A percentile compares a stretch with the other conserved stretches of the same genome.
phyloP scores from a whole-genome alignment of 176 grass and related monocot species.

The Phoenix roebelenii region DNA sequence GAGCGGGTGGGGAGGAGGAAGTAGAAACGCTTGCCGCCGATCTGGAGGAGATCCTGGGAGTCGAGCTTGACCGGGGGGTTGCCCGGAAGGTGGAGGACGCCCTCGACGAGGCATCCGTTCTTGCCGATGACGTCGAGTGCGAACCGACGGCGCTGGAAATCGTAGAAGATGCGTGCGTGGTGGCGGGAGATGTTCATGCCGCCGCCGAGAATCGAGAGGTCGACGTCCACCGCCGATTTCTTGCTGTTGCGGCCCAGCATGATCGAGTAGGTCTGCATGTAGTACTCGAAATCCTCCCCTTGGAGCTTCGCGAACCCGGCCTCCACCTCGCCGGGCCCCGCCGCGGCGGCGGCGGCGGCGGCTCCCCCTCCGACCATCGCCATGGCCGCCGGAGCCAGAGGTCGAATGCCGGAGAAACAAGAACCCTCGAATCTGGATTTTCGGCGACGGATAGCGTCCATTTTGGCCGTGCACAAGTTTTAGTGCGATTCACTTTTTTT shows the following conservation, averaged over 20 bases:
- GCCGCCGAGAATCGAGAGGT: conserved; percentile 67
- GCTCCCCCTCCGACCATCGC: too few relatives aligned
- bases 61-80: conserved; percentile 72
- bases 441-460: too few relatives aligned
- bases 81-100: conserved; percentile 66
- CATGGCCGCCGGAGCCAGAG: too few relatives aligned
- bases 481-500: too few relatives aligned
- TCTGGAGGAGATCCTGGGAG: conserved; percentile 84
- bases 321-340: conserved; percentile 31
- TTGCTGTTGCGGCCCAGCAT: conserved; percentile 85
- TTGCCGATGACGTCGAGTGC: conserved; percentile 87
- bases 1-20: conserved; percentile 72
- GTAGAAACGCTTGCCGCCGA: conserved; percentile 89
- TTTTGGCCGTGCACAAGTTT: too few relatives aligned
- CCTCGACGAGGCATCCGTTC: conserved; percentile 78
- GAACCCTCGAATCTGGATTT: too few relatives aligned
- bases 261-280: conserved; percentile 97
- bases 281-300: conserved; percentile 93
- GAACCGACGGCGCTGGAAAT: conserved; percentile 79
- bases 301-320: conserved; percentile 92
- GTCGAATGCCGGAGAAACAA: too few relatives aligned
- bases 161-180: conserved; percentile 85
- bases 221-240: conserved; percentile 82
- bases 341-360: background rate
- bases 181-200: conserved; percentile 89